Evolutionary conservation across 176 grass and related monocot species (phyloP), one percentile per base, ranked within the genome.

Genomic region (Thalia dealbata): DNA sequence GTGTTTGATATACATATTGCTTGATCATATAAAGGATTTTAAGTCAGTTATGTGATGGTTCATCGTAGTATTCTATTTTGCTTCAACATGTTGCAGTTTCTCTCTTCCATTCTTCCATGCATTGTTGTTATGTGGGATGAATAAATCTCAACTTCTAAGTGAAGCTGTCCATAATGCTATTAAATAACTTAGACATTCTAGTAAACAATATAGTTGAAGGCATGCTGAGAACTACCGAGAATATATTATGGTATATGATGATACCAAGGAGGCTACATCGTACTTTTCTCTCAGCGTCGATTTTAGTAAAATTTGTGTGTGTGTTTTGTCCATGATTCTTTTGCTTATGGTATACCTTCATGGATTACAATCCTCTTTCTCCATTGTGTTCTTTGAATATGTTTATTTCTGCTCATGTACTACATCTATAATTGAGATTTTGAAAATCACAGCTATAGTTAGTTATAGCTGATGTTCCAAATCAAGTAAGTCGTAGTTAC

Each of bases 401-500:
- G 45, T 81, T 79, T 44, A 52, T 63, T 78, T 6, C 83, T 87
- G 74, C 50, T 78, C 64, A 61, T 86, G 84, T 58, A 71, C 79
- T 32, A 84, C 64, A 21, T 92, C 93, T 58, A 61, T 92, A 58
- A 84, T 97, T 82, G 93, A 97, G 68, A 73, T 91, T 80, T 56
- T 85, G 48, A 90, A 85, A 83, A 13, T 92, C 74, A 73, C 87
- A 64, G 67, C 76, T 54, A 71, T 87, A 78, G 67, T n/a, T n/a
- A n/a, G n/a, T 81, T 78, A 90, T 83, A 68, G 79, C 84, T 86
- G 73, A 91, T 67, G 85, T 97, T 82, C 93, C 93, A 56, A 84
- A 76, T 78, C 78, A 92, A 80, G 93, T 96, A 35, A 86, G 78
- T 90, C n/a, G n/a, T n/a, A n/a, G n/a, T n/a, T n/a, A n/a, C n/a